Conservation (phyloP, 768 basidiomycete species). For the Macrocybe gigantea region DNA sequence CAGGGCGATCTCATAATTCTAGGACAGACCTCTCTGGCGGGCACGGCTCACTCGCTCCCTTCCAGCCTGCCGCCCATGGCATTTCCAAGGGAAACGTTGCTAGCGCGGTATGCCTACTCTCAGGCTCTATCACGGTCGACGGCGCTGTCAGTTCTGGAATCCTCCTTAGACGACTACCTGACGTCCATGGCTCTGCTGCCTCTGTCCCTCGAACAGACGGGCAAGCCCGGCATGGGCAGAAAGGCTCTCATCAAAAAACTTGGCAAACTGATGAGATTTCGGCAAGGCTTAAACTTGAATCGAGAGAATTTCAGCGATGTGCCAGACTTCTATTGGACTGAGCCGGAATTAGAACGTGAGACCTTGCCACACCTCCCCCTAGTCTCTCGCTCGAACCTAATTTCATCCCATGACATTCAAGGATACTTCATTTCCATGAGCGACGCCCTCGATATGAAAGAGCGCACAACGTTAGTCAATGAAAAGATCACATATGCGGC, state of each 20-base stretch:
- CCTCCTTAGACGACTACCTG: constrained; percentile 76
- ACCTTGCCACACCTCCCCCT: not conserved
- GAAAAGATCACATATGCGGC: constrained; percentile 91
- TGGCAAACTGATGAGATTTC: constrained; percentile 85
- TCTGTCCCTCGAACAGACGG: constrained; percentile 66
- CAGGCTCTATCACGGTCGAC: constrained; percentile 90
- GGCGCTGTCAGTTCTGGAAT: constrained; percentile 81
- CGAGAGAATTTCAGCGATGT: constrained; percentile 85
- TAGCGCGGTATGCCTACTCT: constrained; percentile 88
- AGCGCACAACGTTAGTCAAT: constrained; percentile 76
- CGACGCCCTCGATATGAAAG: constrained; percentile 79
- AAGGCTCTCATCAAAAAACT: constrained; percentile 87
- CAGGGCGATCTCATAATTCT: constrained; percentile 92
- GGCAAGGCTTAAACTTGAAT: constrained; percentile 89
- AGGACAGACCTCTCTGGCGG: constrained; percentile 61
- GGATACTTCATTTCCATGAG: constrained; percentile 83
- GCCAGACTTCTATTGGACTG: constrained; percentile 92
- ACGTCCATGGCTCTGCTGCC: constrained; percentile 79
- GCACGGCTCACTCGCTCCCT: constrained; percentile 40
- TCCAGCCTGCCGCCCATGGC: constrained; percentile 42
- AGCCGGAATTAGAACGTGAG: constrained; percentile 83
- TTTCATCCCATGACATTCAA: constrained; percentile 16
- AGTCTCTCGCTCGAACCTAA: not conserved
- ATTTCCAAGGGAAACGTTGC: constrained; percentile 64
- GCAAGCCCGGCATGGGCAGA: constrained; percentile 78